Evolutionary conservation across 2,329 filamentous ascomycete genomes (phyloP).

Genomic region (Beauveria rudraprayagi): DNA sequence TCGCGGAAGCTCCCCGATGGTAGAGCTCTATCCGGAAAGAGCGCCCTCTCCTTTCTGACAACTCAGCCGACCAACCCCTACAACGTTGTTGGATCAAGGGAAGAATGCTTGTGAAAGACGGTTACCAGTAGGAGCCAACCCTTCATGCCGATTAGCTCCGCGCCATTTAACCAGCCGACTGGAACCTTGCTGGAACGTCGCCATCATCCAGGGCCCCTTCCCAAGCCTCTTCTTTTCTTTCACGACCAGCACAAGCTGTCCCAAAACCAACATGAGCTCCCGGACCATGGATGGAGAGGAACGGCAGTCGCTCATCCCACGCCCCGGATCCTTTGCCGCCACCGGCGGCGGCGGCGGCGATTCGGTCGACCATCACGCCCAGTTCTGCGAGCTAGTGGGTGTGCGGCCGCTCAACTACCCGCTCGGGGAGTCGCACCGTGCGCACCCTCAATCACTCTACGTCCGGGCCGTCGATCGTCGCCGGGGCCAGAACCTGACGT

Average conservation of each 20-base stretch:
- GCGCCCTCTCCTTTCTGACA: not conserved
- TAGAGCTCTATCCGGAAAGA: not conserved
- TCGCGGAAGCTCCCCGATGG: not conserved
- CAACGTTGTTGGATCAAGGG: not conserved
- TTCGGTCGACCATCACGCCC: constrained; percentile 13
- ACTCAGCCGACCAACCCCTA: not conserved
- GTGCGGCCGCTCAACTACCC: constrained; percentile 13
- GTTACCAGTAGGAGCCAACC: not conserved
- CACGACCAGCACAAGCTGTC: not conserved
- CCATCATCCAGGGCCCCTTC: not conserved
- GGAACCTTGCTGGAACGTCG: not conserved
- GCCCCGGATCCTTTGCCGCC: not conserved
- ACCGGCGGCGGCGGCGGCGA: not conserved
- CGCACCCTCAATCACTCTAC: constrained; percentile 16
- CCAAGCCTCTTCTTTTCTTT: not conserved
- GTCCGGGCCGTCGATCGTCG: constrained; percentile 14
- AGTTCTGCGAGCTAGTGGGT: constrained; percentile 17
- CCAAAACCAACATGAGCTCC: not conserved
- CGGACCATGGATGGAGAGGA: constrained; percentile 7
- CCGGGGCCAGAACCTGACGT: constrained; percentile 12
- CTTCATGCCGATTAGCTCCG: not conserved
- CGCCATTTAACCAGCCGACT: not conserved
- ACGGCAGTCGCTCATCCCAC: constrained; percentile 9
- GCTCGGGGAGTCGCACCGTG: constrained; percentile 10
- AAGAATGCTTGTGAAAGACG: not conserved